Evolutionary conservation across 495 filamentous ascomycete species (phyloP).

Genomic region (Talaromyces proteolyticus): DNA sequence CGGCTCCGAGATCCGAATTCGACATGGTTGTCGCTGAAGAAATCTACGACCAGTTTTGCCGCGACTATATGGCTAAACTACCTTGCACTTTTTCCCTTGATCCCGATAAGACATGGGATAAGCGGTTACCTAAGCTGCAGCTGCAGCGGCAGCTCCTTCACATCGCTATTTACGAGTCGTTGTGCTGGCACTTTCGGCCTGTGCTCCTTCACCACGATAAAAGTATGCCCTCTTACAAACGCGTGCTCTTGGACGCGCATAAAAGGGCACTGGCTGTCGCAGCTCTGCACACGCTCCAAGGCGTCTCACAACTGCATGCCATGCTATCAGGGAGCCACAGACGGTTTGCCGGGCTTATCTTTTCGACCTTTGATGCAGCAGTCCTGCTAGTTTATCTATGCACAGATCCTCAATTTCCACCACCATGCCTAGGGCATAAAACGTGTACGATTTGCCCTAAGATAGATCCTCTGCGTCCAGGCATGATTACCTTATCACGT

Average conservation of each 20-base stretch:
- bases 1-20: constrained; percentile 3
- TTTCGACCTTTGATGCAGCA: constrained; percentile 17
- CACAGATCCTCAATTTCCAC: not conserved
- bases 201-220: constrained; percentile 8
- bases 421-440: not conserved
- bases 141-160: constrained; percentile 19
- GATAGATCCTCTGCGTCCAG: not conserved
- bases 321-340: constrained; percentile 14
- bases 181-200: constrained; percentile 19
- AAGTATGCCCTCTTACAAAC: constrained; percentile 12
- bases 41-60: constrained; percentile 17
- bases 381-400: not conserved
- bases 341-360: constrained; percentile 13
- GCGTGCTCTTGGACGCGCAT: constrained; percentile 12
- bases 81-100: constrained; percentile 14
- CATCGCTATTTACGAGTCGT: constrained; percentile 18
- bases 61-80: constrained; percentile 12
- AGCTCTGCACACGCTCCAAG: constrained; percentile 6
- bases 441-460: not conserved
- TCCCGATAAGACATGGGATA: constrained; percentile 18
- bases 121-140: constrained; percentile 10
- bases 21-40: constrained; percentile 12
- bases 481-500: not conserved
- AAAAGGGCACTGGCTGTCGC: constrained; percentile 12
- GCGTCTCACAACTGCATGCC: constrained; percentile 7